Evolutionary conservation across 2,329 filamentous ascomycete genomes (phyloP).

Genomic region (Fusarium sacchari): DNA sequence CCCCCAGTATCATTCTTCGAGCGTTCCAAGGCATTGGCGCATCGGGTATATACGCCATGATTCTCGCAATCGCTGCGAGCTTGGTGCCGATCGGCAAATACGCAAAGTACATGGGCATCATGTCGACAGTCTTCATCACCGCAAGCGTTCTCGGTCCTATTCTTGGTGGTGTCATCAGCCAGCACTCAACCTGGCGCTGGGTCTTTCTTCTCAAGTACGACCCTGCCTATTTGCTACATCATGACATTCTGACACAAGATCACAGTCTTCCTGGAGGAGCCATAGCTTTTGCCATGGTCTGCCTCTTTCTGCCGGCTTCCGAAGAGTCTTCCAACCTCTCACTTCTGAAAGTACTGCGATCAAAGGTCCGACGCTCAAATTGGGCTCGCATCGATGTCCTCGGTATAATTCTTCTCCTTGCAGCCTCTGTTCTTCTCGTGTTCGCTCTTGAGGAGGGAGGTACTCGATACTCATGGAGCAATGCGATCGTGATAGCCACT

Average conservation of each 20-base stretch:
- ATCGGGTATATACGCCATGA: conserved; percentile 4
- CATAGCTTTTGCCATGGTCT: neutral
- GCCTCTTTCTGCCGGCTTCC: neutral
- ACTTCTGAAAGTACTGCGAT: neutral
- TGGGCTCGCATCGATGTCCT: neutral
- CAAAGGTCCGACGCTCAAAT: neutral
- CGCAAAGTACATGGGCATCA: conserved; percentile 2
- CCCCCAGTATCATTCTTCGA: neutral
- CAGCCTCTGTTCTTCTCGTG: conserved; percentile 3
- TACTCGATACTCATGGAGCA: neutral
- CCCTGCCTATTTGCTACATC: fast-evolving
- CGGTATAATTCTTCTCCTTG: neutral
- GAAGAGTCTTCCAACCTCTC: neutral
- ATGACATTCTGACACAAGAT: neutral
- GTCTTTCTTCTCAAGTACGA: conserved; percentile 12
- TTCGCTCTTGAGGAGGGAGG: conserved; percentile 6
- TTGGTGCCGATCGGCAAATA: neutral
- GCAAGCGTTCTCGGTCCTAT: conserved; percentile 5
- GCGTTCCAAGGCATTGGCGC: conserved; percentile 4
- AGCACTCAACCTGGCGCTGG: conserved; percentile 13
- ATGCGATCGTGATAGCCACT: neutral
- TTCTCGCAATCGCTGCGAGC: neutral
- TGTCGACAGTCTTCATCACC: conserved; percentile 10
- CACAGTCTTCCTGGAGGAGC: neutral
- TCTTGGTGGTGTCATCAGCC: neutral